Conservation (phyloP, 164 flowering plant genomes). For the Chimonanthus salicifolius region DNA sequence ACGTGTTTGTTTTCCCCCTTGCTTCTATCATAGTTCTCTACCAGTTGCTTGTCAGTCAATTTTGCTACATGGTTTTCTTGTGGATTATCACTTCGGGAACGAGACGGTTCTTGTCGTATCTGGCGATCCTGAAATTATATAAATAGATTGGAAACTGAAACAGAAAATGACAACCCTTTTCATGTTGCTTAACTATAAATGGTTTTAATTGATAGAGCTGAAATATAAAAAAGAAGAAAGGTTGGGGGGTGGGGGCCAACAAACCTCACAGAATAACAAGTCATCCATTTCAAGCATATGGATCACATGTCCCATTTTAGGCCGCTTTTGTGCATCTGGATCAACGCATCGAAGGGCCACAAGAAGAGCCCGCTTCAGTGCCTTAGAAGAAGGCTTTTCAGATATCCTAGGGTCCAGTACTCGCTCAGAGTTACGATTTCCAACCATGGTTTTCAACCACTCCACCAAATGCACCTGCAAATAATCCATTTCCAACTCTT, state of each 20-base stretch:
- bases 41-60: conserved; percentile 20
- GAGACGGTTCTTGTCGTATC: conserved; percentile 31
- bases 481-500: background rate
- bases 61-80: conserved; percentile 23
- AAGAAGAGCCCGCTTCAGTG: conserved; percentile 64
- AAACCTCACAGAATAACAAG: conserved; percentile 65
- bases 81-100: conserved; percentile 20
- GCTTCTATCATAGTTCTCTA: conserved; percentile 27
- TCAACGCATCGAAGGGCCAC: conserved; percentile 79
- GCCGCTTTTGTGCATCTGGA: conserved; percentile 75
- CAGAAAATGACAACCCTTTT: too few relatives aligned
- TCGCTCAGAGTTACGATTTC: conserved; percentile 58
- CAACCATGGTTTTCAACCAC: conserved; percentile 77
- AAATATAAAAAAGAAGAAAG: too few relatives aligned
- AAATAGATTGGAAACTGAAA: too few relatives aligned
- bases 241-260: conserved; percentile 1
- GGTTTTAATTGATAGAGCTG: too few relatives aligned
- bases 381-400: conserved; percentile 67
- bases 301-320: conserved; percentile 81
- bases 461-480: conserved; percentile 78
- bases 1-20: conserved; percentile 34
- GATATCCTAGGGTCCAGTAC: conserved; percentile 65
- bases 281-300: conserved; percentile 91
- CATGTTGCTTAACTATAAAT: too few relatives aligned
- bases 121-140: conserved; percentile 38